Evolutionary conservation across 345 rosid genomes (phyloP), one percentile per base, ranked within the genome.

Genomic region (Citrus reticulata): DNA sequence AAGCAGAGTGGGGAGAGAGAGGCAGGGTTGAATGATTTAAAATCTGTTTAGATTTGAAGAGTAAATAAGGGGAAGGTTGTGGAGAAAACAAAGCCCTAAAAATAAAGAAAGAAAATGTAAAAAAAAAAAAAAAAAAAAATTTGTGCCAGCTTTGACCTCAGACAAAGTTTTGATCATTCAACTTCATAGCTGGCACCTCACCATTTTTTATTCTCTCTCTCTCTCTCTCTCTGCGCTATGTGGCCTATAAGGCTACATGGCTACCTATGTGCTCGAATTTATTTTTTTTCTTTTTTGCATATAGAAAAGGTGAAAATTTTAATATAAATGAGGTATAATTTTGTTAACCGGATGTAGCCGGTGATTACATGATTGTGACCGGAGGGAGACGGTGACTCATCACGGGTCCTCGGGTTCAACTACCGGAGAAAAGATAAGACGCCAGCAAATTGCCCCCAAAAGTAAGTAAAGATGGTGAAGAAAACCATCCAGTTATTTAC

Each of bases 121-220:
- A 46, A 61, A 51, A 76, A 73, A 54, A 68, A 49, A 49, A 22
- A 59, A 76, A 25, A 25, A 25, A 25, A 25, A 25, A 25, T 25
- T 25, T 61, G 62, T 89, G 93, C 91, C 97, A 93, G 94, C 95
- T 90, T 89, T 92, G 98, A 91, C 94, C 89, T 86, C 75, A 86
- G 89, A 87, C 87, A 87, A 87, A 88, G 88, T 86, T 87, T 86
- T 87, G 86, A 87, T 93, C 87, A 91, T 87, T 88, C 89, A 77
- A 76, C 72, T 87, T 87, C 95, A 81, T 83, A 91, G 98, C 98
- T 92, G 98, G 92, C 95, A 90, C 59, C 92, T 83, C 86, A 64
- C 81, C 84, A 61, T 60, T 75, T 78, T 81, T 40, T 7, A 1
- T 1, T 40, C 49, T 9, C 49, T 40, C 49, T 9, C 49, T 42